phyloP scores from a whole-genome alignment of 768 basidiomycete genomes.

The Hydnomerulius pinastri region DNA sequence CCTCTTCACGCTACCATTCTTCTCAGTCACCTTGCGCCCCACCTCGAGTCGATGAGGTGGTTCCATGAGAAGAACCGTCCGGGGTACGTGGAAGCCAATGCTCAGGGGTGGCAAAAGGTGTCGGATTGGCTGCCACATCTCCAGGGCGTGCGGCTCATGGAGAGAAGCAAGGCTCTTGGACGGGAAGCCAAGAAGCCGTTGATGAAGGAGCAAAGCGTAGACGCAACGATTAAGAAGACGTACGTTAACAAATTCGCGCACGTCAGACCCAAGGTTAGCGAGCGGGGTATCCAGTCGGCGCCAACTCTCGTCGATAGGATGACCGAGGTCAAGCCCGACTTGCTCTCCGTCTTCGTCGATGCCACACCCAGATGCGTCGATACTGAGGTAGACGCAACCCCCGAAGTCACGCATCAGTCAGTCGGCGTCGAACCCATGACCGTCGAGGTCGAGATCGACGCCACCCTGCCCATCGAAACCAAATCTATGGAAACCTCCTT shows the following conservation, averaged over 20 bases:
- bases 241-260: constrained; percentile 43
- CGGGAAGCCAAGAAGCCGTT: constrained; percentile 16
- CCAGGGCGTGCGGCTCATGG: constrained; percentile 63
- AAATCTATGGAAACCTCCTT: constrained; percentile 22
- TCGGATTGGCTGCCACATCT: constrained; percentile 72
- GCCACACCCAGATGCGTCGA: constrained; percentile 51
- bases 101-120: constrained; percentile 68
- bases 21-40: constrained; percentile 76
- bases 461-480: constrained; percentile 23
- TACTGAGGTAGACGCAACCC: constrained; percentile 47
- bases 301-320: constrained; percentile 39
- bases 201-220: constrained; percentile 46
- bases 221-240: constrained; percentile 48
- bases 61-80: constrained; percentile 79
- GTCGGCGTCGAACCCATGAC: constrained; percentile 29
- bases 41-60: constrained; percentile 69
- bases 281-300: constrained; percentile 39
- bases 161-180: constrained; percentile 48
- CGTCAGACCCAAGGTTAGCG: constrained; percentile 38
- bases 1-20: constrained; percentile 70
- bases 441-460: constrained; percentile 37
- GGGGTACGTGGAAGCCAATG: constrained; percentile 67
- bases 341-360: constrained; percentile 47
- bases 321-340: constrained; percentile 42
- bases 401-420: constrained; percentile 33